Conservation (phyloP, 2,329 filamentous ascomycete species). For the Colletotrichum tropicale region DNA sequence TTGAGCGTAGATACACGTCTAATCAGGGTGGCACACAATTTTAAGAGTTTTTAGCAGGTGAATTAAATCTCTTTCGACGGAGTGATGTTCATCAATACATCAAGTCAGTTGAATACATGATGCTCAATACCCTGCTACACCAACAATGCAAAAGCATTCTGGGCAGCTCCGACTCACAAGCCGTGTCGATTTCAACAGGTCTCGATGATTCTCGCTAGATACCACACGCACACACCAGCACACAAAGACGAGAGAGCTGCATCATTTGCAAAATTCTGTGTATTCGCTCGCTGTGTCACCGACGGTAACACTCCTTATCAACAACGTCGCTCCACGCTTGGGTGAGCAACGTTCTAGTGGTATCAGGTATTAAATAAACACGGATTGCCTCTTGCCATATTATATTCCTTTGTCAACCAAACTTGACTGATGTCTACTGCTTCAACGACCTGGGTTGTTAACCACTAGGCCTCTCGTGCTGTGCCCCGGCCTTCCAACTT, state of each 20-base stretch:
- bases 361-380: not conserved
- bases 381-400: not conserved
- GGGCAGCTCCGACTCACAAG: too few relatives aligned
- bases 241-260: too few relatives aligned
- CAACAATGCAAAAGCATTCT: not conserved
- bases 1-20: accelerated
- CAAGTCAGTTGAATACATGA: not conserved
- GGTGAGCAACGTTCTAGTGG: not conserved
- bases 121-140: not conserved
- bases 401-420: not conserved
- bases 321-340: not conserved
- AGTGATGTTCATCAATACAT: not conserved
- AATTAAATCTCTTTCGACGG: not conserved
- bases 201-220: too few relatives aligned
- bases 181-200: too few relatives aligned
- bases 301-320: not conserved
- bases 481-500: not conserved
- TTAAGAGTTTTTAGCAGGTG: not conserved
- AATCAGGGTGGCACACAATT: accelerated
- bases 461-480: not conserved
- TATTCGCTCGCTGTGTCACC: not conserved
- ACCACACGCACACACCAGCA: too few relatives aligned
- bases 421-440: not conserved
- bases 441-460: not conserved
- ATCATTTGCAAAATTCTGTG: not conserved